Conservation (phyloP, 148 eudicot species). For the Rhododendron henanense region DNA sequence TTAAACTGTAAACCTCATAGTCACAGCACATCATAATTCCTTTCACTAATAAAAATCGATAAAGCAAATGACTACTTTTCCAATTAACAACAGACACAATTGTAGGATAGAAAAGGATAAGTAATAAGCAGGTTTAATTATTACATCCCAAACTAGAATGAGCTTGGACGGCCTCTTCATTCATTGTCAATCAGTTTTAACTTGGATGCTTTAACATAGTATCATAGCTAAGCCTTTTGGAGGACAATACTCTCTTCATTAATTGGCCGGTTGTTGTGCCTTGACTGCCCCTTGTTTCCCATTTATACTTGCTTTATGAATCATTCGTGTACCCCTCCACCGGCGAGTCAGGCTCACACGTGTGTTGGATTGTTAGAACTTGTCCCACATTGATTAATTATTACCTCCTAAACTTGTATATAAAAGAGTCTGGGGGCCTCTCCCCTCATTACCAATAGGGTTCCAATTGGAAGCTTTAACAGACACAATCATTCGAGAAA, state of each 20-base stretch:
- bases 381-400: not conserved
- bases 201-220: not conserved
- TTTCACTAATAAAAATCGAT: not conserved
- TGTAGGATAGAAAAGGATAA: not conserved
- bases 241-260: not conserved
- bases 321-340: not conserved
- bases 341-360: not conserved
- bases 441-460: not conserved
- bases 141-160: not conserved
- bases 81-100: not conserved
- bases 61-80: not conserved
- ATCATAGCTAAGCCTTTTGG: not conserved
- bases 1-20: not conserved
- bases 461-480: not conserved
- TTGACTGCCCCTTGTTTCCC: not conserved
- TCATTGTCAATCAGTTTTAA: not conserved
- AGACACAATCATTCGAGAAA: not conserved
- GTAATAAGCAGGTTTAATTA: not conserved
- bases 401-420: not conserved
- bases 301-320: not conserved
- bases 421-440: not conserved
- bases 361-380: not conserved
- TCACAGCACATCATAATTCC: not conserved
- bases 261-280: not conserved
- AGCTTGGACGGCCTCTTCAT: not conserved